A percentile compares a stretch with the other conserved stretches of the same genome.
Evolutionary conservation across 2,329 filamentous ascomycete genomes (phyloP).

Genomic region (Pyrenophora seminiperda): DNA sequence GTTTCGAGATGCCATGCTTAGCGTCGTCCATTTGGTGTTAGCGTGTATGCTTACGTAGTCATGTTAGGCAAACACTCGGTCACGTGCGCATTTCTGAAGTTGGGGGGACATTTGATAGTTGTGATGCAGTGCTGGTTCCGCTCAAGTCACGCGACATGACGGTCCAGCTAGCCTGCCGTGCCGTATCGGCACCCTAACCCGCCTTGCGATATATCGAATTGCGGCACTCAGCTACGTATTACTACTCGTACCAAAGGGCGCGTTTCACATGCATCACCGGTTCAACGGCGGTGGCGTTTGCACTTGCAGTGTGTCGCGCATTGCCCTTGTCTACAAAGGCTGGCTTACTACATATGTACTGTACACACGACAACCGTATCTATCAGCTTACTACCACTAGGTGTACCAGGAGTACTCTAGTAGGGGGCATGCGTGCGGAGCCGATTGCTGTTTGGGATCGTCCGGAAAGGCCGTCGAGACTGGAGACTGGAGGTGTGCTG

Average conservation of each 20-base stretch:
- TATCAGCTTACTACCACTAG: too few species aligned
- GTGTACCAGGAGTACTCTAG: not conserved
- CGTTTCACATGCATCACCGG: not conserved
- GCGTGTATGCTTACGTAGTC: constrained; percentile 12
- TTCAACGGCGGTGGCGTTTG: not conserved
- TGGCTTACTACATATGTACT: constrained; percentile 9
- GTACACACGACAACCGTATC: too few species aligned
- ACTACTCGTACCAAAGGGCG: constrained; percentile 8
- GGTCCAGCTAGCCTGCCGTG: not conserved
- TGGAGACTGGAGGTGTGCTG: not conserved
- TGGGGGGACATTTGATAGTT: too few species aligned
- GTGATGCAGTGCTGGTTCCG: not conserved
- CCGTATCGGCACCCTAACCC: constrained; percentile 1
- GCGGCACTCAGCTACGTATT: constrained; percentile 7
- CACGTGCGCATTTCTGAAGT: too few species aligned
- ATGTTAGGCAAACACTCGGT: too few species aligned
- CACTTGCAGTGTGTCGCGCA: not conserved
- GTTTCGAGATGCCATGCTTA: constrained; percentile 19
- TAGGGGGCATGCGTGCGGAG: constrained; percentile 3
- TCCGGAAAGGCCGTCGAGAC: constrained; percentile 5
- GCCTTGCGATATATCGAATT: constrained; percentile 8
- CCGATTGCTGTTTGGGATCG: constrained; percentile 9
- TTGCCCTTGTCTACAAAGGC: not conserved
- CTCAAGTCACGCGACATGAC: not conserved
- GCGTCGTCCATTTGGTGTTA: constrained; percentile 14